These are phyloP conservation scores for Claviceps sp. DNA, from an alignment of 2,329 filamentous ascomycete species.

Conservation along the genomic window DNA sequence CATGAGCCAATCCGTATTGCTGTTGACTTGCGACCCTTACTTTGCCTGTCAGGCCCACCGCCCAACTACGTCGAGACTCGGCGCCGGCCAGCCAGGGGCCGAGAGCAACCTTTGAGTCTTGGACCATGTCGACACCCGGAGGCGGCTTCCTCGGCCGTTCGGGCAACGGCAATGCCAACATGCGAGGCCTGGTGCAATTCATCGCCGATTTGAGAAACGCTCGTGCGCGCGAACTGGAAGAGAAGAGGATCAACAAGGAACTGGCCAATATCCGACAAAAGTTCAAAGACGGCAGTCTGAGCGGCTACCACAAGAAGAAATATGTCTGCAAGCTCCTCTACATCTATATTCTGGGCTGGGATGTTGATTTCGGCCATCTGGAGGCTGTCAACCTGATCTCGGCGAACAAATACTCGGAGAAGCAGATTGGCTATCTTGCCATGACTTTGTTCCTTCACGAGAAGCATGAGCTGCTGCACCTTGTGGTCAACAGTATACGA, in stretches of 20 bases:
- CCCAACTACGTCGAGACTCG: background rate
- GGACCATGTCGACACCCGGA: constrained; percentile 41
- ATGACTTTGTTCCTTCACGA: constrained; percentile 97
- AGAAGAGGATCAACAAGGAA: constrained; percentile 99
- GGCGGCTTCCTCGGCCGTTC: constrained; percentile 54
- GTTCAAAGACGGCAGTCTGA: constrained; percentile 90
- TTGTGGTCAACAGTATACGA: constrained; percentile 96
- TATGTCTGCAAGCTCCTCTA: constrained; percentile 99
- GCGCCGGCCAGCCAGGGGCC: constrained; percentile 4
- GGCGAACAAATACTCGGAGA: constrained; percentile 94
- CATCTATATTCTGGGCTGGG: constrained; percentile 98
- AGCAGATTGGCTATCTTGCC: constrained; percentile 96
- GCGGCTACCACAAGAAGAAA: constrained; percentile 99
- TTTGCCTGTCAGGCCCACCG: background rate
- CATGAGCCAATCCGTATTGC: background rate
- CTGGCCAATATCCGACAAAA: constrained; percentile 96
- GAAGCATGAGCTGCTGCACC: constrained; percentile 85
- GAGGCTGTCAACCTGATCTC: constrained; percentile 98
- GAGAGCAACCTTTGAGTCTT: constrained; percentile 9
- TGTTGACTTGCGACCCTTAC: background rate
- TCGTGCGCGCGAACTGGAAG: constrained; percentile 84
- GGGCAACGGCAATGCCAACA: constrained; percentile 51
- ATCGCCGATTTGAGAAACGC: constrained; percentile 95
- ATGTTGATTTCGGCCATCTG: constrained; percentile 96
- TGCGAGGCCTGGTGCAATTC: constrained; percentile 87